These are phyloP conservation scores for Amanita exitialis DNA, from an alignment of 768 basidiomycete species.

Conservation along the genomic window DNA sequence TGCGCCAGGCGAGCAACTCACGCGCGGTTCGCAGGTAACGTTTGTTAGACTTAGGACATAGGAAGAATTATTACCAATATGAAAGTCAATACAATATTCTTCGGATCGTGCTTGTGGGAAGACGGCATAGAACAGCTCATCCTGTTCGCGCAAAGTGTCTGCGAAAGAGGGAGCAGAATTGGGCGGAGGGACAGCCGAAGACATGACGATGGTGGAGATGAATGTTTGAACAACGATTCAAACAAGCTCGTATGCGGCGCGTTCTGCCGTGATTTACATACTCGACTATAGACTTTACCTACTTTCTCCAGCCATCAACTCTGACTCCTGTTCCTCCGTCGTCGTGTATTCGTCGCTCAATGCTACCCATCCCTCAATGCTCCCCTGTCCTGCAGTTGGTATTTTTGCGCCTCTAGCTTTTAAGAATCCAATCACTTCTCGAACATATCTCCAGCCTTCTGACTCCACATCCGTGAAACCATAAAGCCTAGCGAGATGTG, in stretches of 20 bases:
- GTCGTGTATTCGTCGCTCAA: slow-evolving; percentile 40
- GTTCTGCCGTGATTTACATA: slow-evolving; percentile 4
- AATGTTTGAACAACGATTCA: slow-evolving; percentile 3
- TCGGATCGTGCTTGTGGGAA: slow-evolving; percentile 24
- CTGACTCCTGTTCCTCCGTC: slow-evolving; percentile 19
- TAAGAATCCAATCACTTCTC: slow-evolving; percentile 68
- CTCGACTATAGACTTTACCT: neutral
- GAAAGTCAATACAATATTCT: neutral
- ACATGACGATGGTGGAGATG: neutral
- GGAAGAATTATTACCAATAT: neutral
- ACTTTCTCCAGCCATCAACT: neutral
- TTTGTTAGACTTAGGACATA: neutral
- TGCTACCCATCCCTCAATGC: slow-evolving; percentile 56
- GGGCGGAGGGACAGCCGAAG: neutral
- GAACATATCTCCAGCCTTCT: slow-evolving; percentile 52
- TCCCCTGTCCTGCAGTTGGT: slow-evolving; percentile 30
- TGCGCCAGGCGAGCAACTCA: neutral
- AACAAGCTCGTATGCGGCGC: slow-evolving; percentile 3
- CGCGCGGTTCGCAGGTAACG: neutral
- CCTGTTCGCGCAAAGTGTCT: slow-evolving; percentile 24
- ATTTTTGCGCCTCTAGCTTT: slow-evolving; percentile 65
- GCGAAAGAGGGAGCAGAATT: slow-evolving; percentile 14
- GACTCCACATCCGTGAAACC: slow-evolving; percentile 26
- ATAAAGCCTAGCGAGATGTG: slow-evolving; percentile 37
- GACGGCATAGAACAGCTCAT: slow-evolving; percentile 27